phyloP scores from a whole-genome alignment of 495 filamentous ascomycete species.

The Penicillium cataractarum region DNA sequence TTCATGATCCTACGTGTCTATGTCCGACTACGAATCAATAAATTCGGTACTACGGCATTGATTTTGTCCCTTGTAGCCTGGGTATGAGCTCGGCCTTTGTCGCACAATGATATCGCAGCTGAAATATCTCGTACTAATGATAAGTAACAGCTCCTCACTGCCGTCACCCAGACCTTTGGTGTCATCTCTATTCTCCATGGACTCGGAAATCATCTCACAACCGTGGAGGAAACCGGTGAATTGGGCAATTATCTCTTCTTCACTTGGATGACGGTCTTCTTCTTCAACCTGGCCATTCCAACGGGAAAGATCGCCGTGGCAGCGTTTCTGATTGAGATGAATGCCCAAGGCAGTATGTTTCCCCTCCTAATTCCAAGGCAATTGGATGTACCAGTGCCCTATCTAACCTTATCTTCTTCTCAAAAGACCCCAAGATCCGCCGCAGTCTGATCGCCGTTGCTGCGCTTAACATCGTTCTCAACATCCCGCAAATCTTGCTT shows the following conservation, averaged over 20 bases:
- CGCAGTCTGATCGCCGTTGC: constrained; percentile 31
- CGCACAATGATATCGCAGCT: background rate
- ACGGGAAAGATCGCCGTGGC: constrained; percentile 32
- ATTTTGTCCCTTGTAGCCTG: constrained; percentile 29
- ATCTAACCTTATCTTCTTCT: too few species aligned
- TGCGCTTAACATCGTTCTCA: constrained; percentile 28
- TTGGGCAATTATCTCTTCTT: constrained; percentile 29
- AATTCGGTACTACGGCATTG: constrained; percentile 30
- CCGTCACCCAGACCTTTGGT: constrained; percentile 26
- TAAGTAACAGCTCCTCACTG: constrained; percentile 18
- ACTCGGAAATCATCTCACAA: constrained; percentile 26
- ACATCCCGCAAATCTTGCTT: constrained; percentile 28
- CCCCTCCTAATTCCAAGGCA: background rate
- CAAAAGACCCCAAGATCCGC: constrained; percentile 31
- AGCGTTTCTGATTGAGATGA: constrained; percentile 33
- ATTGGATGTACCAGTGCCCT: too few species aligned
- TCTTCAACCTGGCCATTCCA: constrained; percentile 34
- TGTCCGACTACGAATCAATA: constrained; percentile 30
- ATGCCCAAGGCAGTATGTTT: constrained; percentile 27
- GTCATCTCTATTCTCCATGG: constrained; percentile 29
- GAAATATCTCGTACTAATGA: background rate
- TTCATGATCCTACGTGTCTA: constrained; percentile 31
- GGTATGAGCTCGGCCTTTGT: constrained; percentile 15
- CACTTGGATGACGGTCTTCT: constrained; percentile 35
- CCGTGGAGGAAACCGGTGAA: constrained; percentile 17